phyloP scores from a whole-genome alignment of 441 rosid genomes.

The Jatropha podagrica region DNA sequence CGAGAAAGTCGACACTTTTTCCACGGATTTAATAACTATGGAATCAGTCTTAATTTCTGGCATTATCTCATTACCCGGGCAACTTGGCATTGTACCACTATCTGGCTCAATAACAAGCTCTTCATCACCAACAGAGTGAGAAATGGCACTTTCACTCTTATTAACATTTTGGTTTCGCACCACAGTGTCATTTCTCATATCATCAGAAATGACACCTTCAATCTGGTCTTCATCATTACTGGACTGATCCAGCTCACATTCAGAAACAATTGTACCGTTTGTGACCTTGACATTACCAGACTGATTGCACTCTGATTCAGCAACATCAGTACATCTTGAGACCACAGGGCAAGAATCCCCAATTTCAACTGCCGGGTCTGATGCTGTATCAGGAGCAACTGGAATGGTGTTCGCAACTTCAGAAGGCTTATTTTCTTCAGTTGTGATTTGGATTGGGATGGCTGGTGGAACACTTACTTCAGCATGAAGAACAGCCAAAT shows the following conservation, averaged over 20 bases:
- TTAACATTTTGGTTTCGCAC: conserved; percentile 19
- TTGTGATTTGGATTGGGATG: conserved; percentile 28
- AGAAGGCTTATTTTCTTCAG: conserved; percentile 25
- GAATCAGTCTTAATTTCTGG: conserved; percentile 30
- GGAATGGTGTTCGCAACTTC: conserved; percentile 29
- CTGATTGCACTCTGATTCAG: background rate
- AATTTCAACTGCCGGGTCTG: conserved; percentile 15
- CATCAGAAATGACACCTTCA: conserved; percentile 20
- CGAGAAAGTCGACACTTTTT: conserved; percentile 25
- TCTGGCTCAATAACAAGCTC: conserved; percentile 16
- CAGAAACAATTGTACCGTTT: background rate
- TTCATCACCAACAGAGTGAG: conserved; percentile 18
- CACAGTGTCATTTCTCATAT: conserved; percentile 23
- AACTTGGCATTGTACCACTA: conserved; percentile 19
- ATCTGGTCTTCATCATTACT: background rate
- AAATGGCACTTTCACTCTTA: conserved; percentile 22
- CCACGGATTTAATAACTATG: conserved; percentile 31
- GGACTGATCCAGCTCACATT: conserved; percentile 2
- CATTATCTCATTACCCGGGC: conserved; percentile 23
- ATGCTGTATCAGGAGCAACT: conserved; percentile 15
- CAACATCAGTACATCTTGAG: background rate
- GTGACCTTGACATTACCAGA: background rate
- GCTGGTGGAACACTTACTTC: conserved; percentile 27
- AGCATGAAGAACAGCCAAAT: conserved; percentile 21
- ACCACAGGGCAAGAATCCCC: conserved; percentile 22